Evolutionary conservation across 805 yeast species (phyloP).

Genomic region (Kodamaea fukazawae): DNA sequence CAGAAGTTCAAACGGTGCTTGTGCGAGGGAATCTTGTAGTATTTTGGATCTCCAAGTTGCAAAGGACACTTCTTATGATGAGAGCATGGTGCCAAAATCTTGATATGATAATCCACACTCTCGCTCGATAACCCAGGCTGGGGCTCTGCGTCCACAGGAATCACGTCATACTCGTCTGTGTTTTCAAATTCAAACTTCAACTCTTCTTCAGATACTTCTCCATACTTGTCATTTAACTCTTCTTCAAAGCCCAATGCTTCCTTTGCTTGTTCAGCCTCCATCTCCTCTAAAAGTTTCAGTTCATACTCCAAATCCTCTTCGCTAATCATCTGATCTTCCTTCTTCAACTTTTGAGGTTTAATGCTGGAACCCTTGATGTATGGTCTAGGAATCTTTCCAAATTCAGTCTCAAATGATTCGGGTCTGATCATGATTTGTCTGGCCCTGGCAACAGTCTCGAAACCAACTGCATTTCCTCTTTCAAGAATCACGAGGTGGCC

Average conservation of each 20-base stretch:
- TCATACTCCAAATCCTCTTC: constrained; percentile 36
- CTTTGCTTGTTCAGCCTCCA: constrained; percentile 23
- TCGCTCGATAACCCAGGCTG: constrained; percentile 14
- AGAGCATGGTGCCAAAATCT: constrained; percentile 83
- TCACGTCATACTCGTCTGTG: constrained; percentile 26
- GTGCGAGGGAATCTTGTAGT: constrained; percentile 56
- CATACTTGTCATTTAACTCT: constrained; percentile 39
- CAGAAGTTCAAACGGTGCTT: constrained; percentile 68
- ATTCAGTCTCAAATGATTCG: constrained; percentile 53
- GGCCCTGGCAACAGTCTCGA: constrained; percentile 85
- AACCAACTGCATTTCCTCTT: constrained; percentile 87
- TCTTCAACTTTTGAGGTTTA: constrained; percentile 38
- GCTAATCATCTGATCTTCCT: constrained; percentile 34
- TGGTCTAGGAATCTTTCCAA: constrained; percentile 68
- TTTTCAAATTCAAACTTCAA: constrained; percentile 48
- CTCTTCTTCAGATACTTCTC: constrained; percentile 42
- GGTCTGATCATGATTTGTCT: constrained; percentile 90
- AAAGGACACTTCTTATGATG: constrained; percentile 87
- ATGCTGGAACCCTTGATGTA: constrained; percentile 51
- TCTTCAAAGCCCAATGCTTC: constrained; percentile 20
- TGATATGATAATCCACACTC: constrained; percentile 50
- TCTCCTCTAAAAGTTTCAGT: constrained; percentile 25
- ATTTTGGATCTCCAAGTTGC: constrained; percentile 72
- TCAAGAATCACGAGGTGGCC: constrained; percentile 82
- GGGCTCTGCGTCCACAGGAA: constrained; percentile 18